A percentile compares a stretch with the other conserved stretches of the same genome.
phyloP scores from a whole-genome alignment of 257 asterid genomes.

The Leonotis leonurus region DNA sequence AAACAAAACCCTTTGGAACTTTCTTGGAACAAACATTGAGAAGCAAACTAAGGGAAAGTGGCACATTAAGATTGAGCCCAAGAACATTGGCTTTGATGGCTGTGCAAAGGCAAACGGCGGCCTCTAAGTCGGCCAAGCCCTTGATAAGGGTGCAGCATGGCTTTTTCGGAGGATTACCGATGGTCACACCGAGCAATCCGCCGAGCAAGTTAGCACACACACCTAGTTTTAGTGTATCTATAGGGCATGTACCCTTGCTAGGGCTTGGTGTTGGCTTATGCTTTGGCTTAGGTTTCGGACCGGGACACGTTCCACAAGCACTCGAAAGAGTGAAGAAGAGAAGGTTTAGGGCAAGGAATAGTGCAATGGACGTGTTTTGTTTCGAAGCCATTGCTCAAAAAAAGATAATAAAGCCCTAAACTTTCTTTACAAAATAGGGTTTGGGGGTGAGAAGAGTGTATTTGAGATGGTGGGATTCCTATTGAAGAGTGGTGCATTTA shows the following conservation, averaged over 20 bases:
- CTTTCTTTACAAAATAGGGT: not conserved
- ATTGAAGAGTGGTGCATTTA: conserved; percentile 20
- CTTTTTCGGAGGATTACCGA: conserved; percentile 19
- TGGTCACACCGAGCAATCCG: conserved; percentile 7
- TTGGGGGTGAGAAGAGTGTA: not conserved
- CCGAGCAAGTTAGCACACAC: conserved; percentile 23
- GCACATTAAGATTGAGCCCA: not conserved
- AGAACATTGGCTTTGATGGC: not conserved
- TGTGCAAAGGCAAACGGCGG: not conserved
- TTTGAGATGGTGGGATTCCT: conserved; percentile 18
- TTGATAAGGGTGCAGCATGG: conserved; percentile 6
- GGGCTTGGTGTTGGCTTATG: not conserved
- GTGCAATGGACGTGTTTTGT: not conserved
- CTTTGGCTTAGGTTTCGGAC: conserved; percentile 2
- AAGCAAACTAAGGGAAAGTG: not conserved
- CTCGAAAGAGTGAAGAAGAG: conserved; percentile 16
- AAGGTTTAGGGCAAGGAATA: conserved; percentile 10
- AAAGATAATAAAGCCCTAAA: not conserved
- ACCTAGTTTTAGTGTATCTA: conserved; percentile 23
- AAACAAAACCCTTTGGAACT: conserved; percentile 12
- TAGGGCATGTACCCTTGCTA: conserved; percentile 18
- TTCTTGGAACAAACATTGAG: not conserved
- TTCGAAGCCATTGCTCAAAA: conserved; percentile 16
- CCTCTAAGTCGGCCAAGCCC: conserved; percentile 2
- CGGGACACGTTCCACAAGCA: conserved; percentile 13